A percentile compares a stretch with the other conserved stretches of the same genome.
phyloP scores from a whole-genome alignment of 495 filamentous ascomycete genomes.

The Xylaria sp. region DNA sequence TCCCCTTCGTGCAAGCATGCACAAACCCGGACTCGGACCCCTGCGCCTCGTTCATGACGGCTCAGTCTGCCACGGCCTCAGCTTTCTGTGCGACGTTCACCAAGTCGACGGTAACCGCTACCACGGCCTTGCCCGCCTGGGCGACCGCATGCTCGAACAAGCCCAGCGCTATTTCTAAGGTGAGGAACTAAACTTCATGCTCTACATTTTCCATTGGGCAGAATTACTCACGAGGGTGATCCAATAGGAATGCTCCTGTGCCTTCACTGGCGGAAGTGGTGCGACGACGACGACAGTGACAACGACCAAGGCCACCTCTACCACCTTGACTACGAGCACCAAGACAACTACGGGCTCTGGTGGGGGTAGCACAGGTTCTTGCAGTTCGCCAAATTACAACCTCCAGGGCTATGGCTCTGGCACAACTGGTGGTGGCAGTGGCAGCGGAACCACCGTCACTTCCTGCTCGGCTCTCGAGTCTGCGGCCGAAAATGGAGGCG shows the following conservation, averaged over 20 bases:
- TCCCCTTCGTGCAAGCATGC: constrained; percentile 26
- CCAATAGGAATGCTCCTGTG: constrained; percentile 27
- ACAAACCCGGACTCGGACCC: constrained; percentile 26
- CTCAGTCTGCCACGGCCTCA: constrained; percentile 25
- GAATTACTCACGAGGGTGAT: background rate
- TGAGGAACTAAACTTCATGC: background rate
- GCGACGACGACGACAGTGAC: background rate
- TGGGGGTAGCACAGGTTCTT: constrained; percentile 16
- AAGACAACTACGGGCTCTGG: constrained; percentile 21
- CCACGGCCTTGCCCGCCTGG: constrained; percentile 23
- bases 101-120: constrained; percentile 25
- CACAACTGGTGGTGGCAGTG: constrained; percentile 58
- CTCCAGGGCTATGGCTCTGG: constrained; percentile 41
- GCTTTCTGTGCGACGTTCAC: constrained; percentile 31
- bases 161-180: constrained; percentile 25
- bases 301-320: constrained; percentile 21
- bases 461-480: constrained; percentile 51
- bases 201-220: background rate
- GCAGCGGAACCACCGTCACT: constrained; percentile 58
- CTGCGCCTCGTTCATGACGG: constrained; percentile 29
- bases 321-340: constrained; percentile 23
- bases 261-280: constrained; percentile 24
- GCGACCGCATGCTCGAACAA: constrained; percentile 17
- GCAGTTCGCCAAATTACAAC: constrained; percentile 22
- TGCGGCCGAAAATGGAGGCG: constrained; percentile 43